Evolutionary conservation across 2,329 filamentous ascomycete species (phyloP).

Genomic region (Zasmidium cellare): DNA sequence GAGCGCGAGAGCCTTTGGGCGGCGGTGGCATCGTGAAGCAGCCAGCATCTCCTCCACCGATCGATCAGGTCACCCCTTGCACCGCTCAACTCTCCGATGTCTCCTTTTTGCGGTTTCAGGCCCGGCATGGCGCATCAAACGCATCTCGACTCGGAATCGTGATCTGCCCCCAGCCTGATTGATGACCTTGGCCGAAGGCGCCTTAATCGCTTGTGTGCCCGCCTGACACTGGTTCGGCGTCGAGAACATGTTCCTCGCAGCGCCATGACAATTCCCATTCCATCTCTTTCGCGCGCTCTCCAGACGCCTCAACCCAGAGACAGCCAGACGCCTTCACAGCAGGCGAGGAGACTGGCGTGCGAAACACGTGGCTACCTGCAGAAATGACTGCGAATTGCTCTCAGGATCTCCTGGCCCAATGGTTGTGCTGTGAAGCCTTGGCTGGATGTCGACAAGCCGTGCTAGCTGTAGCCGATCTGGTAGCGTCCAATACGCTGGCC

Average conservation of each 20-base stretch:
- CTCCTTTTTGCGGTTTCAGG: neutral
- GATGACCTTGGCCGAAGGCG: neutral
- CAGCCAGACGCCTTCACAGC: neutral
- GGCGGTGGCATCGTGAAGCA: neutral
- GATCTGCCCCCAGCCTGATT: neutral
- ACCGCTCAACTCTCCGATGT: neutral
- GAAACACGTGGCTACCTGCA: neutral
- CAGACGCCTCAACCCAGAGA: neutral
- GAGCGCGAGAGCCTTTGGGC: neutral
- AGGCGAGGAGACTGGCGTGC: neutral
- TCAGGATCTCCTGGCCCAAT: neutral
- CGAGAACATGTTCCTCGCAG: neutral
- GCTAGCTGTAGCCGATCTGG: neutral
- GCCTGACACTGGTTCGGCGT: neutral
- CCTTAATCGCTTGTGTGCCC: neutral
- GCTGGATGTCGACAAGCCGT: neutral
- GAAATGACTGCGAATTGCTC: neutral
- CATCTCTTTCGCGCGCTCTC: neutral
- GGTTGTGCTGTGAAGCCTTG: neutral
- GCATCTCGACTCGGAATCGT: neutral
- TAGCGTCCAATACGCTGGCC: neutral
- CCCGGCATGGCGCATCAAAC: too few relatives aligned
- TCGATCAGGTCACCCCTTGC: neutral
- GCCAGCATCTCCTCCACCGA: neutral
- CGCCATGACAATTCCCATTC: neutral